These are phyloP conservation scores for Citrus inodora DNA, from an alignment of 345 rosid genomes.

Conservation along the genomic window DNA sequence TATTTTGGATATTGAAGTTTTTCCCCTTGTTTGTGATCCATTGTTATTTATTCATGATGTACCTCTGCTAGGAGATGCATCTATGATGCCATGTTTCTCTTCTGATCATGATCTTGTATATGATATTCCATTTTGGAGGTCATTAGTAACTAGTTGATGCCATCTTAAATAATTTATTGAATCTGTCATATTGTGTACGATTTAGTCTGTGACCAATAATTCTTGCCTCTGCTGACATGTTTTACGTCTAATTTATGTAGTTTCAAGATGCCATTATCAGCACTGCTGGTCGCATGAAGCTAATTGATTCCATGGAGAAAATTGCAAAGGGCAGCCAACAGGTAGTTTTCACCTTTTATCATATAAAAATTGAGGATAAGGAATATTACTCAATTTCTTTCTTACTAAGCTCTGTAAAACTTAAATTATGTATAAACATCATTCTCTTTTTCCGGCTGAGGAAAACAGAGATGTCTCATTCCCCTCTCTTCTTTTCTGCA, in stretches of 20 bases:
- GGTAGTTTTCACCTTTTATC: conserved; percentile 32
- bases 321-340: conserved; percentile 78
- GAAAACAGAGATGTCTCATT: background rate
- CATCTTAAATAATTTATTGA: background rate
- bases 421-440: background rate
- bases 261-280: conserved; percentile 73
- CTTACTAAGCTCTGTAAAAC: background rate
- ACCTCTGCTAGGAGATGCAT: background rate
- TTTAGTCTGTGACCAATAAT: background rate
- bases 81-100: background rate
- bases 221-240: conserved; percentile 7
- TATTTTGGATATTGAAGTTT: background rate
- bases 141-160: background rate
- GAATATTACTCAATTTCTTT: background rate
- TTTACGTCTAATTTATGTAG: conserved; percentile 28
- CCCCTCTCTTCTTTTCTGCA: background rate
- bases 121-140: background rate
- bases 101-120: background rate
- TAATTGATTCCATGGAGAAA: conserved; percentile 77
- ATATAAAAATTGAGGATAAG: background rate
- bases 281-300: conserved; percentile 60
- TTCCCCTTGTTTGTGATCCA: background rate
- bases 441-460: background rate
- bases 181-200: background rate
- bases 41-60: background rate